Evolutionary conservation across 805 yeast species (phyloP).

Genomic region (Kregervanrija delftensis): DNA sequence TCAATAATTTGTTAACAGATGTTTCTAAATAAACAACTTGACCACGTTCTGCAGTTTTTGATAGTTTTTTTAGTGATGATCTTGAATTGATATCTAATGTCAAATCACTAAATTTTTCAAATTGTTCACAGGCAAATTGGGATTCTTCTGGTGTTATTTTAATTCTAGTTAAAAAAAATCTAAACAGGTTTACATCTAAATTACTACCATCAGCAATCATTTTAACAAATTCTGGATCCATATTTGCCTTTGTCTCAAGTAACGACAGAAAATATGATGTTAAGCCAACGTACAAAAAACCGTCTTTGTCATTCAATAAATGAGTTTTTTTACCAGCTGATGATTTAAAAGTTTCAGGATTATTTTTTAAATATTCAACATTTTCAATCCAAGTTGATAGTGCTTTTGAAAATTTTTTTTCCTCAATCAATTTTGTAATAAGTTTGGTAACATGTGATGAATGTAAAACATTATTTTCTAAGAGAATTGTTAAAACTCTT

Average conservation of each 20-base stretch:
- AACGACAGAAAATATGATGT: constrained; percentile 15
- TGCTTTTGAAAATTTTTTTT: constrained; percentile 20
- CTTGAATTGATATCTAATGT: constrained; percentile 24
- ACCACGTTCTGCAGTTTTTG: constrained; percentile 28
- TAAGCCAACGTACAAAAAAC: constrained; percentile 13
- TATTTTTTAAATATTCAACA: constrained; percentile 19
- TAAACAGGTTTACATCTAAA: background rate
- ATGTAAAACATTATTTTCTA: constrained; percentile 15
- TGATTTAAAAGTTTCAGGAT: constrained; percentile 11
- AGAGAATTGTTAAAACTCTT: constrained; percentile 15
- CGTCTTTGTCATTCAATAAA: constrained; percentile 4
- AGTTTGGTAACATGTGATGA: constrained; percentile 22
- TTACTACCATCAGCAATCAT: constrained; percentile 8
- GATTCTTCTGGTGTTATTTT: constrained; percentile 6
- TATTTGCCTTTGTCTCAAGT: constrained; percentile 7
- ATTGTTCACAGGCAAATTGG: constrained; percentile 4
- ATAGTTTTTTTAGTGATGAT: too few relatives aligned
- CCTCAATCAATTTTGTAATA: constrained; percentile 17
- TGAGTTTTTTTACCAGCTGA: background rate
- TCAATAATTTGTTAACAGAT: constrained; percentile 2
- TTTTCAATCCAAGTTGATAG: constrained; percentile 24
- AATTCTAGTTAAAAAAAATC: background rate
- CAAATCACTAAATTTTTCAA: constrained; percentile 1
- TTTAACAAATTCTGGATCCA: constrained; percentile 18
- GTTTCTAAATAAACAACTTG: constrained; percentile 7